Evolutionary conservation across 179 eudicot genomes (phyloP), one percentile per base, ranked within the genome.

Genomic region (Carnegiea gigantea): DNA sequence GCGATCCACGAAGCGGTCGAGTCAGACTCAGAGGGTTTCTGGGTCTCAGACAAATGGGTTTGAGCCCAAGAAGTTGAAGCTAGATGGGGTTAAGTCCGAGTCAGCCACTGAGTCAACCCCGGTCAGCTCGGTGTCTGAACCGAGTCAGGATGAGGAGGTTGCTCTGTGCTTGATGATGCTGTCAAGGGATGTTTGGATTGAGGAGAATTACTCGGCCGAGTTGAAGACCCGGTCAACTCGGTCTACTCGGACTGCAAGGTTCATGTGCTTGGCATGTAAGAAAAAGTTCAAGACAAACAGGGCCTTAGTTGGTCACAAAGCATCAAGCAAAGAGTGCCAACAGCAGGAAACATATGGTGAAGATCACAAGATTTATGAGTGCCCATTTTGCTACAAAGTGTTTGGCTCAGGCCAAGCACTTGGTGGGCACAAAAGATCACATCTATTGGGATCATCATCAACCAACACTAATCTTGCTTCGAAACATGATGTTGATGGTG

Each of bases 361-460:
- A 26, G 77, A 73, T 23, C 54, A 71, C 14, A 87, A 85, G 74
- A 73, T 80, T 51, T 87, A 85, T 23, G 86, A 88, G 75, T 88
- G 90, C 79, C 87, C 89, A 21, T 77, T 86, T 79, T 88, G 92
- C 64, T 77, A 54, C 6, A 86, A 80, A 62, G 83, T 88, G 15
- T 90, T 87, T 36, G 84, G 84, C 81, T 90, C 92, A 8, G 91
- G 87, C 62, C 91, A 90, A 72, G 91, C 90, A 4, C 79, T 88
- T 17, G 93, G 91, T 15, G 93, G 90, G 48, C 91, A 90, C 80
- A 87, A 90, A 80, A 85, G 90, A 79, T 84, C 91, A 38, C 91
- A 90, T 78, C 84, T 84, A 51, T 40, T 85, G 30, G 77, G 76
- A 23, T 75, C 84, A 70, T 81, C 83, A 51, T 15, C 62, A 57